Evolutionary conservation across 345 rosid species (phyloP), one percentile per base, ranked within the genome.

Genomic region (Populus simonii): DNA sequence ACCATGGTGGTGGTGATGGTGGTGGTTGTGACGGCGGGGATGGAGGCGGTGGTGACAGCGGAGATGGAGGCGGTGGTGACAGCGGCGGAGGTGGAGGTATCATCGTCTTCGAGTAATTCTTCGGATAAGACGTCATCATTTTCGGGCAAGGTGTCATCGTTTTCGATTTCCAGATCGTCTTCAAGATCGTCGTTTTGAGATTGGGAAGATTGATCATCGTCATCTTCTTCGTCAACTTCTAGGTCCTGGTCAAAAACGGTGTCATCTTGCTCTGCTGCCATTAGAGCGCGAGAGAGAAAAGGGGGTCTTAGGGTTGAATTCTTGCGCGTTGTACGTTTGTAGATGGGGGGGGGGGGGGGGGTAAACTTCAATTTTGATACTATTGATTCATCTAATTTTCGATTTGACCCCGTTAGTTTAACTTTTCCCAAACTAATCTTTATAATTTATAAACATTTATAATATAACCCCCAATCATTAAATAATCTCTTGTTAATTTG

Each of bases 21-120:
- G 29, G 59, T 25, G 39, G 79, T 72, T 49, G 70, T 3, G 83
- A 73, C 1, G 87, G 83, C 29, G 84, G 84, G 33, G 87, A 70
- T 77, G 53, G 84, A 68, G 17, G 57, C 55, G 20, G 66, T 53
- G 39, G 70, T 17, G 84, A 73, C 2, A 85, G 84, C n/a, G 84
- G 84, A 23, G 87, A 72, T 74, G 55, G 84, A 66, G 11, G 70
- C 67, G 11, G 79, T 66, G 55, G 70, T 7, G 63, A 72, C 39
- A 35, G 70, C 73, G 65, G 41, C 3, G 3, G 80, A 39, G 41
- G 74, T 45, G 57, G 74, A 57, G n/a, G 80, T n/a, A 23, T 59
- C 29, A 23, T 59, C 65, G 29, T 59, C 65, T 59, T 59, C 65
- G 2, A 59, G 65, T 4, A 59, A 59, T 59, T 59, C 65, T 59